phyloP scores from a whole-genome alignment of 1,284 basidiomycete species.

The Serendipita sp. region DNA sequence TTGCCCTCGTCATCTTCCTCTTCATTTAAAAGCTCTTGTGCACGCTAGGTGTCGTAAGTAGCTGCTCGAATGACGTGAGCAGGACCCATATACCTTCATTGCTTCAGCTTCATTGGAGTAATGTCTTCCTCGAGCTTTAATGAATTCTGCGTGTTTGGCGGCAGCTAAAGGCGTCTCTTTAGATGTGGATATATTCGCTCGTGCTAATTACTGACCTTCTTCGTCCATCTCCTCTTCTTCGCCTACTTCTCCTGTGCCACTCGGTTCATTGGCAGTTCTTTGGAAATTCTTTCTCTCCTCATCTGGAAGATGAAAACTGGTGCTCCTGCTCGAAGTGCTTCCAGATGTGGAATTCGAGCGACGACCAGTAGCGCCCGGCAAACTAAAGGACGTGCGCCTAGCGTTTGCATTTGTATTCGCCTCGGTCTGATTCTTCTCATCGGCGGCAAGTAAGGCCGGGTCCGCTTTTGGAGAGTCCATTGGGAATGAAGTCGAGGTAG shows the following conservation, averaged over 20 bases:
- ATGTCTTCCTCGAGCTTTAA: constrained; percentile 68
- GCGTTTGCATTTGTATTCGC: constrained; percentile 3
- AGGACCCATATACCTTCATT: constrained; percentile 51
- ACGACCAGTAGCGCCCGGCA: constrained; percentile 10
- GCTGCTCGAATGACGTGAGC: constrained; percentile 8
- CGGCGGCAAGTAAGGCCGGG: background rate
- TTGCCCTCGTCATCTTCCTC: constrained; percentile 44
- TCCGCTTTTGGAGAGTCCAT: constrained; percentile 11
- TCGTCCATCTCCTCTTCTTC: constrained; percentile 77
- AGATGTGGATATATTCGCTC: background rate
- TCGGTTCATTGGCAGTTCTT: constrained; percentile 33
- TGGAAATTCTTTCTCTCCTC: constrained; percentile 35
- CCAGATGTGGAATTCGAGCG: constrained; percentile 10
- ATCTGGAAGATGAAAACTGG: constrained; percentile 65
- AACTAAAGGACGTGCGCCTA: constrained; percentile 9
- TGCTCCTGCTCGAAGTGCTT: constrained; percentile 58
- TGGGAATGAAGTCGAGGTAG: constrained; percentile 21
- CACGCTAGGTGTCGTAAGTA: constrained; percentile 31
- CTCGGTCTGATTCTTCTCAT: background rate
- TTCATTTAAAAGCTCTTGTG: constrained; percentile 46
- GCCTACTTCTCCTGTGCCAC: constrained; percentile 46
- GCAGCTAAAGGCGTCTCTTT: constrained; percentile 33
- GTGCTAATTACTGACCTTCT: constrained; percentile 42
- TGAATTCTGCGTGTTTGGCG: constrained; percentile 70
- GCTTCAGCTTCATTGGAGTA: constrained; percentile 88